These are phyloP conservation scores for Oxytropis ochrocephala DNA, from an alignment of 306 rosid genomes.

Conservation along the genomic window DNA sequence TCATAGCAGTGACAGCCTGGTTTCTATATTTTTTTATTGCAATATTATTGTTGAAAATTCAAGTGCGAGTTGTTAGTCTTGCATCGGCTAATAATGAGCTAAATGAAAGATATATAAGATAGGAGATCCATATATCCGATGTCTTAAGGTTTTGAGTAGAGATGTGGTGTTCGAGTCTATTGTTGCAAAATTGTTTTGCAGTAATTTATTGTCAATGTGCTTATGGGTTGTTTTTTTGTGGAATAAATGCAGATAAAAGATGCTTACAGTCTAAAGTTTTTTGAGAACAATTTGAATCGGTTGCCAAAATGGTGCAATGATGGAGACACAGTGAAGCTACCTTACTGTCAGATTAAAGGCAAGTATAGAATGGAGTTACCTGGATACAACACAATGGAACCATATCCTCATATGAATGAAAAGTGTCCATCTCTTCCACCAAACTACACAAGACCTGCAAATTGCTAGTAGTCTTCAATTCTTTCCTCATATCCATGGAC, in stretches of 20 bases:
- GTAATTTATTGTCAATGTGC: slow-evolving; percentile 10
- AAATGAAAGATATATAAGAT: no score
- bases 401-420: slow-evolving; percentile 87
- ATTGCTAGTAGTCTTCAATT: slow-evolving; percentile 43
- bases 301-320: slow-evolving; percentile 92
- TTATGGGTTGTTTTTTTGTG: slow-evolving; percentile 1
- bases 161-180: slow-evolving; percentile 11
- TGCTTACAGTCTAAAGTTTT: slow-evolving; percentile 81
- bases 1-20: no score
- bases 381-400: slow-evolving; percentile 67
- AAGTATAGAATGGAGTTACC: slow-evolving; percentile 89
- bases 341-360: slow-evolving; percentile 89
- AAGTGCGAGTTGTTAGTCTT: no score
- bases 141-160: no score
- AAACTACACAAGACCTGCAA: slow-evolving; percentile 48
- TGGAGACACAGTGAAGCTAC: slow-evolving; percentile 70
- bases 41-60: no score
- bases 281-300: slow-evolving; percentile 70
- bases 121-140: no score
- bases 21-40: no score
- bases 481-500: background rate
- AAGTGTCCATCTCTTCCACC: slow-evolving; percentile 88
- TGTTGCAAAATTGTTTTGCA: background rate
- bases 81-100: no score
- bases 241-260: slow-evolving; percentile 75